Percentiles rank a stretch among this genome's conserved stretches.
These are phyloP conservation scores for Paramecium primaurelia DNA, from an alignment of 73 alveolate species.

Conservation along the genomic window DNA sequence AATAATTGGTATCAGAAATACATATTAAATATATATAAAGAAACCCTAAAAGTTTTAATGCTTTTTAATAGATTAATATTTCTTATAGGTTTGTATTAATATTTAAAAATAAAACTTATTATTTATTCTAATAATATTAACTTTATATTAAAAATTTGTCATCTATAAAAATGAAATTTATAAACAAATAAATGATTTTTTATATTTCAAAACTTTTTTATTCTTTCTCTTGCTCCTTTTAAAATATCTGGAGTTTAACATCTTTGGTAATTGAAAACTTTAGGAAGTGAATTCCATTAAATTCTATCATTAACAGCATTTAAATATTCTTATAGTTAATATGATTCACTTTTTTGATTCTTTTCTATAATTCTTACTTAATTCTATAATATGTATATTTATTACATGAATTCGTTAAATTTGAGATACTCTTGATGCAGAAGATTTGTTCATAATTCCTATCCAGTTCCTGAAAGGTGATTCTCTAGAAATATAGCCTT, in stretches of 20 bases:
- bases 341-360: background rate
- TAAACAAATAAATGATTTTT: background rate
- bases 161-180: background rate
- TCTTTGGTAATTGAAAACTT: background rate
- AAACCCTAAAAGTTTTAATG: too few species aligned
- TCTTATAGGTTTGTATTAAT: too few species aligned
- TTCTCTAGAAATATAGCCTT: slow-evolving; percentile 28
- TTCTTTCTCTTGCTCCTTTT: background rate
- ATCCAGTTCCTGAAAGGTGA: slow-evolving; percentile 51
- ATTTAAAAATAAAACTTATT: too few species aligned
- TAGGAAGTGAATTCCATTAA: background rate
- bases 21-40: too few species aligned
- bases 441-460: slow-evolving; percentile 13
- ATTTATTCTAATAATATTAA: too few species aligned
- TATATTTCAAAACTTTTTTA: background rate
- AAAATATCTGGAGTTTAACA: background rate
- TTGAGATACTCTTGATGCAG: background rate
- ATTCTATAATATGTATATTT: background rate
- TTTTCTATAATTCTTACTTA: background rate
- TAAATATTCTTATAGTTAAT: background rate
- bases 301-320: background rate
- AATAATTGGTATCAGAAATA: too few species aligned
- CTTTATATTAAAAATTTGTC: background rate
- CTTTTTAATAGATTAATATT: too few species aligned
- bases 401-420: background rate